Percentiles rank a stretch among this genome's conserved stretches.
These are phyloP conservation scores for Populus simonii DNA, from an alignment of 345 rosid genomes.

Conservation along the genomic window DNA sequence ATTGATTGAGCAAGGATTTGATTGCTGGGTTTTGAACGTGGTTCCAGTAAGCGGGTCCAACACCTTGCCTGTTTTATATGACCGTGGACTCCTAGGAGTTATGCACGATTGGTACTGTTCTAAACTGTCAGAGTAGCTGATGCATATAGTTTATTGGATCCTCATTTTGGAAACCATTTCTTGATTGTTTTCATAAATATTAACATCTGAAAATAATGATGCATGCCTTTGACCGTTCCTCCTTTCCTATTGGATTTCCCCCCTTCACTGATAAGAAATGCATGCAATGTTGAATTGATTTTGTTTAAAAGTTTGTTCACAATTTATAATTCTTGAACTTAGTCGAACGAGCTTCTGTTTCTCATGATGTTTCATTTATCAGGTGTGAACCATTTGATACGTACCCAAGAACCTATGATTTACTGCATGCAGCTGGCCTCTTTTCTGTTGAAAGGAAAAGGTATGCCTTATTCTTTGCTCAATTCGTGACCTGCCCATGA, in stretches of 20 bases:
- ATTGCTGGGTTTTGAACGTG: conserved; percentile 89
- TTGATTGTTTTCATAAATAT: neutral
- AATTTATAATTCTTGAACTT: neutral
- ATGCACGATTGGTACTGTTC: conserved; percentile 89
- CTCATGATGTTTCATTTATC: conserved; percentile 10
- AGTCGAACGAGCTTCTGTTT: neutral
- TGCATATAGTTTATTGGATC: conserved; percentile 3
- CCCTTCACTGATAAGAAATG: neutral
- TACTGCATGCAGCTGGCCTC: conserved; percentile 85
- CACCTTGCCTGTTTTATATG: conserved; percentile 92
- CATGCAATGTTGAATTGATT: neutral
- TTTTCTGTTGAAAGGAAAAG: conserved; percentile 86
- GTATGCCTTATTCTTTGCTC: conserved; percentile 29
- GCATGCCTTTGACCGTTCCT: neutral
- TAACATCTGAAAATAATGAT: neutral
- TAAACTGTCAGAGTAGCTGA: conserved; percentile 5
- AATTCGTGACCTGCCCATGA: neutral
- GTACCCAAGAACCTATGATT: conserved; percentile 91
- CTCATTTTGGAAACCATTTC: neutral
- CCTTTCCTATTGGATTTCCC: neutral
- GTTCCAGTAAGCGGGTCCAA: conserved; percentile 88
- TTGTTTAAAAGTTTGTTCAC: neutral
- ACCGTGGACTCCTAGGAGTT: conserved; percentile 91
- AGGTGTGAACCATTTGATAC: conserved; percentile 99
- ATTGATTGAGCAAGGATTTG: conserved; percentile 56